Evolutionary conservation across 2,329 filamentous ascomycete genomes (phyloP).

Genomic region (Aureobasidium subglaciale): DNA sequence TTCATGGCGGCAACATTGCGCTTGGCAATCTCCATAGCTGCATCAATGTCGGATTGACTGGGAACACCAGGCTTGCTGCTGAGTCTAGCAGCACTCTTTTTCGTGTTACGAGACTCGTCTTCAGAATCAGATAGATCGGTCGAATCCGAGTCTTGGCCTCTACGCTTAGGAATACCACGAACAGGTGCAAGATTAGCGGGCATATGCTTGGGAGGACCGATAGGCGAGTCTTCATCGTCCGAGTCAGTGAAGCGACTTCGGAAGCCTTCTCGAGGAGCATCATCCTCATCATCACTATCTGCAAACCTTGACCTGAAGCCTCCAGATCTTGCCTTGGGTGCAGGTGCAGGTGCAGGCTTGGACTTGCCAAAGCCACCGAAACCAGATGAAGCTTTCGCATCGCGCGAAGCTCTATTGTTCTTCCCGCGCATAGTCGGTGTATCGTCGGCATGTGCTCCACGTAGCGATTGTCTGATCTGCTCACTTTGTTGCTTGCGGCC

Average conservation of each 20-base stretch:
- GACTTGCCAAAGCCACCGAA: slow-evolving; percentile 18
- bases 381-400: slow-evolving; percentile 14
- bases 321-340: slow-evolving; percentile 14
- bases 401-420: slow-evolving; percentile 16
- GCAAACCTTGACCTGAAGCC: slow-evolving; percentile 52
- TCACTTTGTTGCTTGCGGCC: slow-evolving; percentile 25
- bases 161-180: slow-evolving; percentile 52
- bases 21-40: slow-evolving; percentile 29
- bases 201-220: slow-evolving; percentile 30
- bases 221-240: slow-evolving; percentile 47
- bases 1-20: slow-evolving; percentile 27
- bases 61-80: slow-evolving; percentile 27
- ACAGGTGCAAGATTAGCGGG: slow-evolving; percentile 43
- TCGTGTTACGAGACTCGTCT: slow-evolving; percentile 26
- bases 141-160: slow-evolving; percentile 49
- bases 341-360: slow-evolving; percentile 1
- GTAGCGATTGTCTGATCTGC: slow-evolving; percentile 22
- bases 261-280: slow-evolving; percentile 30
- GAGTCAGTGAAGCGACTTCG: slow-evolving; percentile 44
- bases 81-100: slow-evolving; percentile 38
- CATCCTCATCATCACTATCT: slow-evolving; percentile 55
- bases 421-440: slow-evolving; percentile 20
- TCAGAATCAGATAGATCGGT: slow-evolving; percentile 44
- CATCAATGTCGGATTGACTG: slow-evolving; percentile 30
- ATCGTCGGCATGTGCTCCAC: slow-evolving; percentile 23